Conservation (phyloP, 1,139 yeast genomes). For the Debaryomycetaceae sp. region DNA sequence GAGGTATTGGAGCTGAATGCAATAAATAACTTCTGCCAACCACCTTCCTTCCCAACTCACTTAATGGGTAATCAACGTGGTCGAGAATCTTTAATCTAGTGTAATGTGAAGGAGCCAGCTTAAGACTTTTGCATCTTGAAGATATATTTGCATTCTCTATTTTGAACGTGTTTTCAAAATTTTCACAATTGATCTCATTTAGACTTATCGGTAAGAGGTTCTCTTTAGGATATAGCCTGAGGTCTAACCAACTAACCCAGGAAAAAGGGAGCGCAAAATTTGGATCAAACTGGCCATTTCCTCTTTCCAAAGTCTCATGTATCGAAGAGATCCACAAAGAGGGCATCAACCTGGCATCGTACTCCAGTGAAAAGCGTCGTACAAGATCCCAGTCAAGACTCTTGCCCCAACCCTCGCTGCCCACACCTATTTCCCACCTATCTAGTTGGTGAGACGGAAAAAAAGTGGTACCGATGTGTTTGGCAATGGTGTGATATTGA, state of each 20-base stretch:
- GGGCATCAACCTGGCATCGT: constrained; percentile 18
- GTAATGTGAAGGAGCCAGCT: background rate
- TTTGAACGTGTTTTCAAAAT: constrained; percentile 1
- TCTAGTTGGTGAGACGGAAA: background rate
- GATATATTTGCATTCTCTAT: constrained; percentile 1
- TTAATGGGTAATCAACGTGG: constrained; percentile 6
- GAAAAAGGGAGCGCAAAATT: constrained; percentile 13
- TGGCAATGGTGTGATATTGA: background rate
- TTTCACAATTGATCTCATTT: constrained; percentile 2
- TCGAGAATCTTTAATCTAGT: constrained; percentile 5
- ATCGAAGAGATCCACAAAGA: constrained; percentile 12
- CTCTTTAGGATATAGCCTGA: constrained; percentile 1
- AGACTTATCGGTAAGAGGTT: background rate
- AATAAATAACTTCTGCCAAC: constrained; percentile 12
- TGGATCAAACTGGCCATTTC: constrained; percentile 2
- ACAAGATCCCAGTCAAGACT: background rate
- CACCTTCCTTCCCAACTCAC: constrained; percentile 8
- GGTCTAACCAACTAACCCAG: constrained; percentile 15
- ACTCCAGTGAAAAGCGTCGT: constrained; percentile 1
- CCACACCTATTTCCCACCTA: background rate
- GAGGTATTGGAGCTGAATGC: constrained; percentile 12
- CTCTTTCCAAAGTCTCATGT: background rate
- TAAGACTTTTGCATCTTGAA: constrained; percentile 2
- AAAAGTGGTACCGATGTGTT: background rate
- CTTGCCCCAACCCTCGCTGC: background rate